A percentile compares a stretch with the other conserved stretches of the same genome.
These are phyloP conservation scores for Physocladia obscura DNA, from an alignment of 192 early-diverging fungal species.

Conservation along the genomic window DNA sequence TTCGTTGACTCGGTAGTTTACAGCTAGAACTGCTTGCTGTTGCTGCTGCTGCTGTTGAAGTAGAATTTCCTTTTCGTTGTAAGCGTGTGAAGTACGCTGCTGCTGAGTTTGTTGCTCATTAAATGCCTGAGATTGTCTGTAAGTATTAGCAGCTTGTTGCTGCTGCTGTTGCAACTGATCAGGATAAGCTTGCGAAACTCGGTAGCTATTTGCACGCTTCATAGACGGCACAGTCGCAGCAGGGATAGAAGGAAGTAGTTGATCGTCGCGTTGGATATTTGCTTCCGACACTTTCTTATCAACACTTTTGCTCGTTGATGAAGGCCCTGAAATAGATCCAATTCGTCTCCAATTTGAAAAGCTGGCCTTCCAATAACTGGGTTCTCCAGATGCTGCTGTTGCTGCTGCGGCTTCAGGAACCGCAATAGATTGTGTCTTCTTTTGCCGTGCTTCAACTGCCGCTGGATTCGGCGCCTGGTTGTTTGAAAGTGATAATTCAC, in stretches of 20 bases:
- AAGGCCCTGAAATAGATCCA: slow-evolving; percentile 16
- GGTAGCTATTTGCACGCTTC: not conserved
- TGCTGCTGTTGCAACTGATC: too few species aligned
- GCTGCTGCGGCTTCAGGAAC: not conserved
- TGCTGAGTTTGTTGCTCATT: not conserved
- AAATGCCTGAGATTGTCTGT: not conserved
- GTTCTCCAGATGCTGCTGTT: not conserved
- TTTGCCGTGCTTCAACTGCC: not conserved
- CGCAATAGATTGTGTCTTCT: slow-evolving; percentile 11
- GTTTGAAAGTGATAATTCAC: not conserved
- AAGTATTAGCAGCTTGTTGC: not conserved
- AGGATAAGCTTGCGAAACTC: not conserved
- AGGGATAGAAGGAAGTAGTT: not conserved
- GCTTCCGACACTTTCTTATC: not conserved
- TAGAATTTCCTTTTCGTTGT: not conserved
- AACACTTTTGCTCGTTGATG: not conserved
- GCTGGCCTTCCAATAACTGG: slow-evolving; percentile 18
- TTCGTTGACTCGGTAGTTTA: not conserved
- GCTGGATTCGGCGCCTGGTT: not conserved
- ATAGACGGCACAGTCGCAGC: not conserved
- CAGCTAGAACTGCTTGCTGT: too few species aligned
- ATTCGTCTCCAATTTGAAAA: slow-evolving; percentile 25
- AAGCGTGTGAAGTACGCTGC: not conserved
- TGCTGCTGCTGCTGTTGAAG: too few species aligned
- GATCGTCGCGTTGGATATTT: not conserved